phyloP scores from a whole-genome alignment of 345 rosid species.

The Hibiscus trionum region DNA sequence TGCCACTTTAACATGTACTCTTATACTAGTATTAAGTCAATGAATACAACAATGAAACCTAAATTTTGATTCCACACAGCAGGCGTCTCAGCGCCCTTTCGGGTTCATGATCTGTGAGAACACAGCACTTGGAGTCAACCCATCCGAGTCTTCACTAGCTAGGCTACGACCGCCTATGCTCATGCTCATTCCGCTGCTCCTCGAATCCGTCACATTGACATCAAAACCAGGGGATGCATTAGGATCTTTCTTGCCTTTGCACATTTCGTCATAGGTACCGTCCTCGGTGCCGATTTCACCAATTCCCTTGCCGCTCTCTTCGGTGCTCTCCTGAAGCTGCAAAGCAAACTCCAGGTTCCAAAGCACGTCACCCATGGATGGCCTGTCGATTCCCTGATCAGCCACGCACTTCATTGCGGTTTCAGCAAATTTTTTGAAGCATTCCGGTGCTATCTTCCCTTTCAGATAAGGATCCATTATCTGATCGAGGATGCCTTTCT shows the following conservation, averaged over 20 bases:
- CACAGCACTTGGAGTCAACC: slow-evolving; percentile 89
- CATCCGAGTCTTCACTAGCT: slow-evolving; percentile 92
- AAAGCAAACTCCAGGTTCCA: slow-evolving; percentile 98
- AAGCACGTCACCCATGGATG: slow-evolving; percentile 98
- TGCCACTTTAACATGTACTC: not conserved
- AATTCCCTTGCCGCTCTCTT: slow-evolving; percentile 66
- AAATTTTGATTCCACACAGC: no score
- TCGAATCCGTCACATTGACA: slow-evolving; percentile 63
- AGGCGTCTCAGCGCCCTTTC: slow-evolving; percentile 63
- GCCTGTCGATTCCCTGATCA: slow-evolving; percentile 88
- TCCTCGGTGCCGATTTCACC: slow-evolving; percentile 44
- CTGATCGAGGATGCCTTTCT: slow-evolving; percentile 92
- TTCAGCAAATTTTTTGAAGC: slow-evolving; percentile 93
- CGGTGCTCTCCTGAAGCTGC: slow-evolving; percentile 97
- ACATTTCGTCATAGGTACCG: slow-evolving; percentile 35
- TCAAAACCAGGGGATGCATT: slow-evolving; percentile 46
- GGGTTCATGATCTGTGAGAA: slow-evolving; percentile 99
- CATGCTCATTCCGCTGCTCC: slow-evolving; percentile 91
- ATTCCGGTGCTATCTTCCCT: slow-evolving; percentile 83
- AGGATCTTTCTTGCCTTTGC: slow-evolving; percentile 58
- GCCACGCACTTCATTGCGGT: slow-evolving; percentile 95
- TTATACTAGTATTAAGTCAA: not conserved
- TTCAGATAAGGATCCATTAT: slow-evolving; percentile 78
- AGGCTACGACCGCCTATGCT: slow-evolving; percentile 94
- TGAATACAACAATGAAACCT: no score